Conservation (phyloP, 192 early-diverging fungal genomes). For the Obelidium mucronatum region DNA sequence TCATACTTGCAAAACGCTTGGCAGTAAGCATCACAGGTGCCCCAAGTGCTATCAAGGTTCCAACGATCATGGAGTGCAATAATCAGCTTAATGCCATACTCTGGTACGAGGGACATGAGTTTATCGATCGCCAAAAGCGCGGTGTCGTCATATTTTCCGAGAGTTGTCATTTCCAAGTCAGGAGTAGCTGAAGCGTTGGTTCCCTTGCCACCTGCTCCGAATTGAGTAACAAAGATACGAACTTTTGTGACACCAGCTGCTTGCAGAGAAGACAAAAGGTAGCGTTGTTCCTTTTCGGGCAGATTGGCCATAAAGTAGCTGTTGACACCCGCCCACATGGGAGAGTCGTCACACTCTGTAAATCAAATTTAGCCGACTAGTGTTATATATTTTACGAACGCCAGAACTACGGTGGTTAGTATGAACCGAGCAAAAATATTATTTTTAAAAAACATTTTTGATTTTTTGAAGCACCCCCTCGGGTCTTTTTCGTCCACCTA, state of each 20-base stretch:
- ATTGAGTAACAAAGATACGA: constrained; percentile 33
- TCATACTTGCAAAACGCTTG: background rate
- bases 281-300: constrained; percentile 20
- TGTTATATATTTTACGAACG: too few species aligned
- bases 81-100: constrained; percentile 30
- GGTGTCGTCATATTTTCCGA: constrained; percentile 32
- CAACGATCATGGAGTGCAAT: constrained; percentile 38
- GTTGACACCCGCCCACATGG: constrained; percentile 33
- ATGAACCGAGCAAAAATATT: too few species aligned
- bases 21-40: constrained; percentile 36
- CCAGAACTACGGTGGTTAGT: too few species aligned
- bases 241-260: constrained; percentile 23
- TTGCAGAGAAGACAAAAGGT: constrained; percentile 17
- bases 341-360: too few species aligned
- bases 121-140: constrained; percentile 2
- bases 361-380: too few species aligned
- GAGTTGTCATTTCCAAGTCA: constrained; percentile 21
- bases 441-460: too few species aligned
- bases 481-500: too few species aligned
- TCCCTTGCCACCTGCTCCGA: constrained; percentile 18
- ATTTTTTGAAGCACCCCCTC: too few species aligned
- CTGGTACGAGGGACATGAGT: background rate
- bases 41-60: constrained; percentile 29
- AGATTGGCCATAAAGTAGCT: constrained; percentile 27
- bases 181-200: background rate